Evolutionary conservation across 352 stramenopile genomes (phyloP), one percentile per base, ranked within the genome.

Genomic region (Blastocystis sp.): DNA sequence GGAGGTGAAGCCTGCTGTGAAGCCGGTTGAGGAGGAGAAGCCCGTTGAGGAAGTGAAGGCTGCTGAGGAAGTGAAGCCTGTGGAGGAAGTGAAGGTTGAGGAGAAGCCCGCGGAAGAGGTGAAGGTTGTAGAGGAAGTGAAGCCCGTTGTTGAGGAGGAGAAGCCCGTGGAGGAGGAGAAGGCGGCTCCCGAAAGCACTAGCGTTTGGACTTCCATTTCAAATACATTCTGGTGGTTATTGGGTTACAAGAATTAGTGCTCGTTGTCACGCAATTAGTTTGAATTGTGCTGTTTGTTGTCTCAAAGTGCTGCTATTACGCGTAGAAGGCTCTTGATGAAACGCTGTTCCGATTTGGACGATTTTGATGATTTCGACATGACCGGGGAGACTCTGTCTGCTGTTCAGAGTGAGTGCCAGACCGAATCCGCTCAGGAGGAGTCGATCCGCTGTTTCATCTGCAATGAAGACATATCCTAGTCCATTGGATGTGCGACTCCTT

Each of bases 191-290:
- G 11, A 65, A n/a, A 40, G 21, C 10, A 14, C 7, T 10, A 23
- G 71, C 17, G 28, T 81, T 11, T 81, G 38, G 71, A n/a, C 14
- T 34, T 81, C 14, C 3, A 64, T 81, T 66, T 66, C 21, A 21
- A 81, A 53, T 65, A 81, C 71, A 9, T 81, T 81, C 71, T 81
- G 71, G 71, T 81, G 71, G 71, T 34, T 81, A 34, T 38, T 81
- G 28, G 71, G 71, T 38, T 81, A 81, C 40, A 81, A 81, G 66
- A 62, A 65, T 40, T 53, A 45, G 45, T 53, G 43, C 38, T 65
- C n/a, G 40, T 66, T 66, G 40, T 66, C n/a, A 81, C 48, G 48
- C 38, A 65, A 81, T 64, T 81, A 65, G 71, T 65, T 65, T 45
- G 23, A 34, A 21, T 62, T n/a, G 34, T 21, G 23, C 23, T 61